Base-by-base conservation (phyloP, 441 rosid genomes). In the Daphne laureola region DNA sequence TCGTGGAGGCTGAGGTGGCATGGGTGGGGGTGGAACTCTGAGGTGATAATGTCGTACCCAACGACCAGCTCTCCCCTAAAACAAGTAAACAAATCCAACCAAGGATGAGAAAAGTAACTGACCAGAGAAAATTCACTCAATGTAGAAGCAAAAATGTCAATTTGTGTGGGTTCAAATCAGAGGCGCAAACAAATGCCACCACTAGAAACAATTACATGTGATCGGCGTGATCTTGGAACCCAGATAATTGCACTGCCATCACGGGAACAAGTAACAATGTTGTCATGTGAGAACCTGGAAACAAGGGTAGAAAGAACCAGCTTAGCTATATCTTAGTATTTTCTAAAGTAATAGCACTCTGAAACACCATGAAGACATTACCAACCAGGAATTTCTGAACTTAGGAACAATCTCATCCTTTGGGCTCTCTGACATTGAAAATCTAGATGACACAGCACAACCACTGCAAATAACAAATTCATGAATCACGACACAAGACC, bases 241-340 rank as follows among this genome's bases (percentile, higher is more conserved):
- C 98, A 95, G 55, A 95, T 91, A 62, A 91, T 95, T 78, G 99
- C 99, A 80, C 99, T 95, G 62, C 99, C 99, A 73, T 95, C 99
- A 53, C 96, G 96, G 67, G 99, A 95, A 74, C 98, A 95, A 12
- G 99, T 95, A 52, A 95, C 98, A 63, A 95, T 88, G 84, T 80
- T 86, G 71, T 91, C 98, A 59, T 84, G 95, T 54, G 80, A 86
- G 67, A 86, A 84, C 97, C 99, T 95, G 78, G 14, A 71, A 13
- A 49, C 43, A 15, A 54, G 60, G 44, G 14, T 51, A 44, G 12
- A 23, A 61, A 15, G 41, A 46, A 48, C 31, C 13, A 69, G 49
- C 66, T 49, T 31, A 7, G 11, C 2, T 31, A 31, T 31, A 31
- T 31, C 38, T 9, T 31, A 21, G 9, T 31, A 7, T 31, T 31